Conservation (phyloP, 2,329 filamentous ascomycete species). For the Penicillium janthinellum region DNA sequence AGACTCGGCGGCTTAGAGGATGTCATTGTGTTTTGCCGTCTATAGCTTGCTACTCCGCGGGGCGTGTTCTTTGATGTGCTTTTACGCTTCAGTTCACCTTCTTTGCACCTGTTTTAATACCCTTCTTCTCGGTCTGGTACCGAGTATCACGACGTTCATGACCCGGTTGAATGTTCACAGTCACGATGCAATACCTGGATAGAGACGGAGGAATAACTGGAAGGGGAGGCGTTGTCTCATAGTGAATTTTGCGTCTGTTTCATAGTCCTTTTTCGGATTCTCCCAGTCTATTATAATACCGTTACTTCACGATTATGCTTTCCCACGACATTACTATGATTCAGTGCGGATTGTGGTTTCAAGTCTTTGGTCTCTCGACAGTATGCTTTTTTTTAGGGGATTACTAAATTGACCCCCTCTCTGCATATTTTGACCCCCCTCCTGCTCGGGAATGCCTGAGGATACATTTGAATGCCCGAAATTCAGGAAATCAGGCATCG, state of each 20-base stretch:
- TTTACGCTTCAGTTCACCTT: background rate
- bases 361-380: too few species aligned
- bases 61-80: background rate
- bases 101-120: background rate
- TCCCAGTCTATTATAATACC: background rate
- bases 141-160: conserved; percentile 24
- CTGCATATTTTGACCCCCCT: too few species aligned
- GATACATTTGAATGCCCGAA: too few species aligned
- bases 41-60: background rate
- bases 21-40: background rate
- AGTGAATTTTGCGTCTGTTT: background rate
- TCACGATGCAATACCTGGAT: conserved; percentile 4
- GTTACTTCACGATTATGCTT: background rate
- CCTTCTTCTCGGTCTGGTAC: conserved; percentile 19
- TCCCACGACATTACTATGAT: background rate
- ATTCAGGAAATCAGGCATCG: too few species aligned
- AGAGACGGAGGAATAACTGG: background rate
- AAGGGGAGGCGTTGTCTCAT: background rate
- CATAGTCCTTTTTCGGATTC: background rate
- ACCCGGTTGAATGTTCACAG: conserved; percentile 14
- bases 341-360: background rate
- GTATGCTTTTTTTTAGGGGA: too few species aligned
- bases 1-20: conserved; percentile 6
- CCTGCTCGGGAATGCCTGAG: too few species aligned
- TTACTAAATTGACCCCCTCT: too few species aligned